Evolutionary conservation across 768 basidiomycete species (phyloP).

Genomic region (Lyophyllum semitale): DNA sequence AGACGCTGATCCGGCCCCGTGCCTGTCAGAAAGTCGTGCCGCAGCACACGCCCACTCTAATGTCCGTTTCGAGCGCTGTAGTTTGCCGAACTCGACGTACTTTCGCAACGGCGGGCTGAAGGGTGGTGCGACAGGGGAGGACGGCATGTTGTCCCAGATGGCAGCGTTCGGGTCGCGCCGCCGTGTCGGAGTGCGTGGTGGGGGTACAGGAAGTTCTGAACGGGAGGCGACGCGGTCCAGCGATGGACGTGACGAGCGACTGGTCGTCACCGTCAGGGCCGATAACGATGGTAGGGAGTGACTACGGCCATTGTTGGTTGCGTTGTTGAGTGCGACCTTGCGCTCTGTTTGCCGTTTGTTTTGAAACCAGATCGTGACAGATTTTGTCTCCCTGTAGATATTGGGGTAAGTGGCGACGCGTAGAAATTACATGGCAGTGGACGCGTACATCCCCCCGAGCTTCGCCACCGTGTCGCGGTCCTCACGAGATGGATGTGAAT

Average conservation of each 20-base stretch:
- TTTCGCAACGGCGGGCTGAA: conserved; percentile 52
- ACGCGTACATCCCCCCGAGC: conserved; percentile 63
- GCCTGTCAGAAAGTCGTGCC: conserved; percentile 50
- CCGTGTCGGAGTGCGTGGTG: conserved; percentile 43
- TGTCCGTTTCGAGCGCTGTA: conserved; percentile 49
- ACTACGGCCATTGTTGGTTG: conserved; percentile 24
- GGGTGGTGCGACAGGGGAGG: conserved; percentile 58
- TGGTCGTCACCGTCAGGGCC: conserved; percentile 24
- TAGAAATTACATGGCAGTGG: not conserved
- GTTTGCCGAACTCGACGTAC: conserved; percentile 48
- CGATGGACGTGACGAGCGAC: conserved; percentile 41
- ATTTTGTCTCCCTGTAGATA: conserved; percentile 57
- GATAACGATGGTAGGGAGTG: conserved; percentile 22
- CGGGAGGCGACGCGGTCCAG: conserved; percentile 63
- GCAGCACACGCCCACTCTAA: conserved; percentile 80
- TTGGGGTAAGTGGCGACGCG: conserved; percentile 10
- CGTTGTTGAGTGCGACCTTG: conserved; percentile 49
- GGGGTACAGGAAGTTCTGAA: conserved; percentile 45
- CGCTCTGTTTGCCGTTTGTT: conserved; percentile 77
- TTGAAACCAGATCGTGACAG: conserved; percentile 84
- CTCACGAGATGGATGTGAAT: conserved; percentile 74
- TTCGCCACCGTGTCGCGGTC: conserved; percentile 67
- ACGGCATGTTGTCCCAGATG: conserved; percentile 61
- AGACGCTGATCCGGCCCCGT: conserved; percentile 19
- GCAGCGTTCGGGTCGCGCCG: conserved; percentile 36